Evolutionary conservation across 1,284 basidiomycete species (phyloP).

Genomic region (Tremellales sp.): DNA sequence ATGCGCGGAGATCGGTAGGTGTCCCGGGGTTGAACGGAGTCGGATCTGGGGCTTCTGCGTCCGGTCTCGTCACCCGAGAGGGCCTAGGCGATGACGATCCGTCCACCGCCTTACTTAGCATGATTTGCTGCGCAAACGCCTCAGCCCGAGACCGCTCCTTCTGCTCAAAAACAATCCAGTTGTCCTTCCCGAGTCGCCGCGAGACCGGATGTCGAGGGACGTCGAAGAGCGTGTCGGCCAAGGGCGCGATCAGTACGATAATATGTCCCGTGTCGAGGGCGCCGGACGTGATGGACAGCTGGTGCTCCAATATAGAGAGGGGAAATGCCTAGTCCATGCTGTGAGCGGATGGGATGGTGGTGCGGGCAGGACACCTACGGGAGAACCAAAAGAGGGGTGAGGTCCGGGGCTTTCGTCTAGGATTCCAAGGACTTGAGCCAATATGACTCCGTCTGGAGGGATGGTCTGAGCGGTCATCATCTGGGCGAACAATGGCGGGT

Average conservation of each 20-base stretch:
- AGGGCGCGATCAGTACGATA: conserved; percentile 2
- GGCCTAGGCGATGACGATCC: neutral
- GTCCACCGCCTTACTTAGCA: neutral
- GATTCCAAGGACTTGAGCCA: conserved; percentile 16
- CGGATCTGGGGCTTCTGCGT: too few species aligned
- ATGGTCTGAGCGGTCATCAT: too few species aligned
- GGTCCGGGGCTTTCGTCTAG: conserved; percentile 18
- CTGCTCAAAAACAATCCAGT: conserved; percentile 15
- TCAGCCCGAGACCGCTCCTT: neutral
- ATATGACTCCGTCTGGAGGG: conserved; percentile 15
- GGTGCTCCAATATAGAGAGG: conserved; percentile 5
- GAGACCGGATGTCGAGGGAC: conserved; percentile 1
- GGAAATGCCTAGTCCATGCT: conserved; percentile 9
- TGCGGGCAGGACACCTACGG: conserved; percentile 18
- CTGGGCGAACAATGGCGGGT: too few species aligned
- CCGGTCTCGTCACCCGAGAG: too few species aligned
- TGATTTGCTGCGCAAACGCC: neutral
- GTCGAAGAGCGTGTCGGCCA: conserved; percentile 6
- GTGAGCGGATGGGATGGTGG: neutral
- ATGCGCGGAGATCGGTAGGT: neutral
- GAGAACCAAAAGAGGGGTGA: conserved; percentile 24
- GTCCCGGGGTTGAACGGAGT: neutral
- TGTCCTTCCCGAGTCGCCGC: neutral
- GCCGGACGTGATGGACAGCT: neutral
- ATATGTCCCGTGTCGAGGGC: conserved; percentile 2